Evolutionary conservation across 331 rosid genomes (phyloP).

Genomic region (Quercus lobata): DNA sequence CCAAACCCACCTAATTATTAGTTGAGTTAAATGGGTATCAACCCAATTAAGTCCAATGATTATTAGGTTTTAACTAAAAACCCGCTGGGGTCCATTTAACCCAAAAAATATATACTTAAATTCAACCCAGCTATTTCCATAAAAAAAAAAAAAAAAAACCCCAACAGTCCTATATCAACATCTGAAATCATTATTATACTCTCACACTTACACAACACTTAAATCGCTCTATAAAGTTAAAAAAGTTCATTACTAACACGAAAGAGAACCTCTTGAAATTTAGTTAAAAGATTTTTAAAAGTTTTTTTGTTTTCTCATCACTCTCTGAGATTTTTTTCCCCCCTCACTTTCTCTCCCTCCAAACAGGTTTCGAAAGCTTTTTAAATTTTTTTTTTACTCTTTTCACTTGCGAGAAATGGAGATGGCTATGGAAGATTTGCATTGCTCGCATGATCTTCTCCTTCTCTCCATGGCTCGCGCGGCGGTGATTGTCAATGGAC

Average conservation of each 20-base stretch:
- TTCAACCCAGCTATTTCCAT: too few species aligned
- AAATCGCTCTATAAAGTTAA: not conserved
- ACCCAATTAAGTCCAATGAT: too few species aligned
- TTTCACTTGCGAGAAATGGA: conserved; percentile 46
- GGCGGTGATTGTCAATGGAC: conserved; percentile 41
- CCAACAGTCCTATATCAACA: too few species aligned
- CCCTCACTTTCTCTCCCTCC: conserved; percentile 19
- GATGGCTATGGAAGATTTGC: conserved; percentile 63
- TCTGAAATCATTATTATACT: too few species aligned
- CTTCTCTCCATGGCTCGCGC: conserved; percentile 42
- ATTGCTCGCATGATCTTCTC: conserved; percentile 41
- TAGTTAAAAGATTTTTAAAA: not conserved
- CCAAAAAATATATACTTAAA: too few species aligned
- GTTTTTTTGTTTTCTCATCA: not conserved
- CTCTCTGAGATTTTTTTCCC: conserved; percentile 4
- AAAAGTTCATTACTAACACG: too few species aligned
- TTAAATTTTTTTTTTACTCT: not conserved
- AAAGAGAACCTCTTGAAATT: not conserved
- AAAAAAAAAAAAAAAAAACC: too few species aligned
- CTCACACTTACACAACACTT: too few species aligned
- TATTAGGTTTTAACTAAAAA: too few species aligned
- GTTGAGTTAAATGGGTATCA: too few species aligned
- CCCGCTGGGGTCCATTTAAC: too few species aligned
- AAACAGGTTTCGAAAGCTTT: conserved; percentile 3
- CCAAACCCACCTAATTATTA: too few species aligned